Base-by-base conservation (phyloP, 179 eudicot species). In the Amaranthus tricolor region DNA sequence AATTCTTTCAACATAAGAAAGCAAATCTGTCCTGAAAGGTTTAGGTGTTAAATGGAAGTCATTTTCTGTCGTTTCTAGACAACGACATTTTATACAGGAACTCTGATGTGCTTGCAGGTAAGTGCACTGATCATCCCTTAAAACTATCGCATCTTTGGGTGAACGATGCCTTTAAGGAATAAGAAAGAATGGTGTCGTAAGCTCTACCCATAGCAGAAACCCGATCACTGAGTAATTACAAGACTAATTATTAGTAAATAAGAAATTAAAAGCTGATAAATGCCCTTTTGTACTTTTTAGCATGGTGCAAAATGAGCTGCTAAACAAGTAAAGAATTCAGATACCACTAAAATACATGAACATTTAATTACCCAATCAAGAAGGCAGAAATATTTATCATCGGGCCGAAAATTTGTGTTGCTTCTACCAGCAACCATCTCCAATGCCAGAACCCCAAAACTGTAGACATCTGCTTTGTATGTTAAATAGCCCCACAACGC, bases 401-500 rank as follows among this genome's bases (percentile, higher is more conserved):
- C 83, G 12, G 82, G 84, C 31, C 68, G 84, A 64, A 73, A 81
- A 50, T 76, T 85, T 73, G 81, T 83, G 45, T 83, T 85, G 80
- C 81, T 79, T 63, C 79, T 79, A 52, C 85, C 86, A 44, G 84
- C 77, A 50, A 82, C 87, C 56, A 84, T 82, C 62, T 84, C 87
- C 73, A 84, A 76, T 20, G 82, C 75, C n/a, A 84, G 66, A 63
- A 84, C 79, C 17, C 89, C 89, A 50, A 86, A 86, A 79, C 86
- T 86, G 65, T 84, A 84, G 48, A 83, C 84, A 76, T 86, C 87
- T 43, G 87, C 89, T 76, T 86, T 86, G 77, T 79, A 51, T 20
- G 87, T 81, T 76, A 86, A 73, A 63, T 83, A 76, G 63, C 89
- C 89, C 85, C 86, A 83, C 50, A 86, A 69, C 59, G 84, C 86